Evolutionary conservation across 148 eudicot genomes (phyloP), one percentile per base, ranked within the genome.

Genomic region (Bassia scoparia): DNA sequence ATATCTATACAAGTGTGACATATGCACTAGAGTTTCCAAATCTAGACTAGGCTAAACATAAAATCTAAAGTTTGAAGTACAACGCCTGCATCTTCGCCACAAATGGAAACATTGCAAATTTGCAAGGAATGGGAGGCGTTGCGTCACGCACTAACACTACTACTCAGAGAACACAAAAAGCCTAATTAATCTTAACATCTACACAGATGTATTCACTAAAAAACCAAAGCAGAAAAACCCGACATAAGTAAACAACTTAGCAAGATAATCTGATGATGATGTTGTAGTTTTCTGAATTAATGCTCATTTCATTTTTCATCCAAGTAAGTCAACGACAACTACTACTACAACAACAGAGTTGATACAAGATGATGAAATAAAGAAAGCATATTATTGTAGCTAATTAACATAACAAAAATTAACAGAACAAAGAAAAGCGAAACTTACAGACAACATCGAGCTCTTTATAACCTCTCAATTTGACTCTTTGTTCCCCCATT

Each of bases 361-460:
- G n/a, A n/a, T n/a, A n/a, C n/a, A n/a, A 0, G 68, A 50, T 31
- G 43, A 56, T 48, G 4, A n/a, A n/a, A n/a, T n/a, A n/a, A n/a
- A 69, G 12, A 33, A 52, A n/a, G 46, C 61, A 48, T 21, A 4
- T 41, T 41, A 7, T 41, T 41, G 46, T 41, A 41, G 46, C 46
- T 41, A 41, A 41, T 8, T 41, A 41, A 11, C 10, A 41, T 8
- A 41, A 41, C 6, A 41, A 41, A 7, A 8, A 41, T 37, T 37
- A 37, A 37, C 41, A 37, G 8, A 53, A 13, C 46, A 5, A 23
- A 69, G 17, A 31, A 49, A 18, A 70, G 61, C 29, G 33, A 54
- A 37, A 70, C 73, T 70, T 70, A 70, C 73, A 70, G n/a, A 55
- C 73, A 54, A 12, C 31, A 70, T 41, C 33, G 50, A 55, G 20